phyloP scores from a whole-genome alignment of 31 red algal species.

The Odonthalia washingtoniensis region DNA sequence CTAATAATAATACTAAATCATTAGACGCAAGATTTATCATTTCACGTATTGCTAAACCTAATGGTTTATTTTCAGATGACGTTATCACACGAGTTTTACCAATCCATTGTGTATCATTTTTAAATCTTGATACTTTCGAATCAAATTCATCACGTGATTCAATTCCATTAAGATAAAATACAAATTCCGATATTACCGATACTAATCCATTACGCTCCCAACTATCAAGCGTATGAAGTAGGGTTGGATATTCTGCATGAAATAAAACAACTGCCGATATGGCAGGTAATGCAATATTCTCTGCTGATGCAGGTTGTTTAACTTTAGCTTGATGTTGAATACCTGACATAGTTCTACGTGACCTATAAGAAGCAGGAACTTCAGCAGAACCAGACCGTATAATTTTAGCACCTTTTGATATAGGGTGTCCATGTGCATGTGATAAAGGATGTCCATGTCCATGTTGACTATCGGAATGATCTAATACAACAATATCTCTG shows the following conservation, averaged over 20 bases:
- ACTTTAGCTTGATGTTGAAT: too few relatives aligned
- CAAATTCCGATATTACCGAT: constrained; percentile 23
- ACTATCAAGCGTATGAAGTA: constrained; percentile 50
- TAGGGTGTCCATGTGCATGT: too few relatives aligned
- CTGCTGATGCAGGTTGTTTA: too few relatives aligned
- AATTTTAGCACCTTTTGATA: too few relatives aligned
- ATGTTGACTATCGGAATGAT: too few relatives aligned
- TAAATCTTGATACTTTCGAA: background rate
- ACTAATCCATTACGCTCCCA: constrained; percentile 56
- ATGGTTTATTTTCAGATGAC: constrained; percentile 37
- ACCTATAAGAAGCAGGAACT: too few relatives aligned
- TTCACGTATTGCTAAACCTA: constrained; percentile 58
- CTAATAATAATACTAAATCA: constrained; percentile 61
- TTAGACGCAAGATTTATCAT: constrained; percentile 56
- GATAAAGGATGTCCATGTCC: too few relatives aligned
- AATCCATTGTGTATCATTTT: background rate
- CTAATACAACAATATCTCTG: too few relatives aligned
- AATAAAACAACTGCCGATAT: constrained; percentile 69
- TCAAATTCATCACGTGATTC: background rate
- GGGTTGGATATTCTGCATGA: constrained; percentile 63
- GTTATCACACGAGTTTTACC: constrained; percentile 27
- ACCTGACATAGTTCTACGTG: too few relatives aligned
- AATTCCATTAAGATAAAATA: constrained; percentile 71
- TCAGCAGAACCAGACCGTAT: too few relatives aligned
- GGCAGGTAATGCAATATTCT: too few relatives aligned